These are phyloP conservation scores for Chrysosporium queenslandicum DNA, from an alignment of 2,329 filamentous ascomycete genomes.

Conservation along the genomic window DNA sequence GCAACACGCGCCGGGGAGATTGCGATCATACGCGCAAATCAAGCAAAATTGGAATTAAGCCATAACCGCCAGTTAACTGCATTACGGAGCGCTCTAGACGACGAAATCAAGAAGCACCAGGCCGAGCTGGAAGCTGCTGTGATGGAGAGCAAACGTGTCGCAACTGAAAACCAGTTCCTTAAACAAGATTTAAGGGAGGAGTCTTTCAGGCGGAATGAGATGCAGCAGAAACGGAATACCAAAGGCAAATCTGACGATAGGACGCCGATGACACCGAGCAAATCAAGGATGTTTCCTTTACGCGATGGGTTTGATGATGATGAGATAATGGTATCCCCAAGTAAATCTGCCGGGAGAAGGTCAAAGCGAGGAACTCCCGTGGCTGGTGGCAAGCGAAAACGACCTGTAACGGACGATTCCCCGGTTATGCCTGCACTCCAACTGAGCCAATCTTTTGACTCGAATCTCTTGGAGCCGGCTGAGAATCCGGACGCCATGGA, in stretches of 20 bases:
- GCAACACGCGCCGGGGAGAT: constrained; percentile 51
- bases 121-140: constrained; percentile 46
- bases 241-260: constrained; percentile 32
- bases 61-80: constrained; percentile 45
- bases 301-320: constrained; percentile 56
- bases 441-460: constrained; percentile 26
- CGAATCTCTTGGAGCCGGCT: constrained; percentile 15
- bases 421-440: constrained; percentile 40
- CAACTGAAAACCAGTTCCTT: constrained; percentile 51
- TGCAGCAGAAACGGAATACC: constrained; percentile 21
- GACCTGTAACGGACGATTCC: constrained; percentile 43
- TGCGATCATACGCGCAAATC: constrained; percentile 51
- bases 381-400: constrained; percentile 49
- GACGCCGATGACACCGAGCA: constrained; percentile 43
- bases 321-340: constrained; percentile 49
- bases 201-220: constrained; percentile 38
- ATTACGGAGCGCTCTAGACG: constrained; percentile 45
- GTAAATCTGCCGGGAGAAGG: constrained; percentile 37
- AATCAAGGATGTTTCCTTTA: constrained; percentile 39
- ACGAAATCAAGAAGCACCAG: constrained; percentile 45
- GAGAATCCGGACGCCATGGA: constrained; percentile 20
- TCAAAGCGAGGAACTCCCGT: constrained; percentile 47
- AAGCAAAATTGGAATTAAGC: constrained; percentile 43
- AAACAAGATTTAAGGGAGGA: constrained; percentile 52
- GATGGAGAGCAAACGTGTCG: constrained; percentile 47